A percentile compares a stretch with the other conserved stretches of the same genome.
These are phyloP conservation scores for Lipomyces kockii DNA, from an alignment of 805 yeast species.

Conservation along the genomic window DNA sequence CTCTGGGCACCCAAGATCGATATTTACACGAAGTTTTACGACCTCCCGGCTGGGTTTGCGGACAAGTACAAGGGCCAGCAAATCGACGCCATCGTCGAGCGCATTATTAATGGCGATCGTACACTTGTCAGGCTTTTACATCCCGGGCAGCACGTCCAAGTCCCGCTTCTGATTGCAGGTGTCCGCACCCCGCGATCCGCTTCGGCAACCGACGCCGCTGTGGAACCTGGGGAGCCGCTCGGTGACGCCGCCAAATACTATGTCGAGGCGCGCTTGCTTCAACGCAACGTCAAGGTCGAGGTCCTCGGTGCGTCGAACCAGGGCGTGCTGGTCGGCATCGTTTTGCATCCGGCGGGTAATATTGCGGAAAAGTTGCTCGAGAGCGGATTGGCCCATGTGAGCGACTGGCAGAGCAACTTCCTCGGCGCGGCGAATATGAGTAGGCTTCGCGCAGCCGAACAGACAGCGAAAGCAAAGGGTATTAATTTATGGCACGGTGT, in stretches of 20 bases:
- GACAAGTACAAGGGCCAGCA: constrained; percentile 50
- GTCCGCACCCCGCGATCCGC: constrained; percentile 68
- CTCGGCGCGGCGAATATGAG: constrained; percentile 71
- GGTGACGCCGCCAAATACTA: constrained; percentile 69
- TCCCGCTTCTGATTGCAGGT: constrained; percentile 74
- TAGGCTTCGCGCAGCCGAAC: constrained; percentile 66
- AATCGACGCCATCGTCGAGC: constrained; percentile 67
- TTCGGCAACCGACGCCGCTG: constrained; percentile 46
- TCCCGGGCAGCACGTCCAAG: constrained; percentile 58
- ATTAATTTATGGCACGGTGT: constrained; percentile 61
- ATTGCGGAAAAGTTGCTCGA: constrained; percentile 69
- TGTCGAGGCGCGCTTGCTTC: constrained; percentile 66
- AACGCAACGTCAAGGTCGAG: constrained; percentile 60
- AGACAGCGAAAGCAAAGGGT: constrained; percentile 59
- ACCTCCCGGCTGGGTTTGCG: constrained; percentile 46
- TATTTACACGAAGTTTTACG: constrained; percentile 27
- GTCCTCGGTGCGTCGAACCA: constrained; percentile 63
- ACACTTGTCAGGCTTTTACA: constrained; percentile 62
- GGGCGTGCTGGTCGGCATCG: constrained; percentile 57
- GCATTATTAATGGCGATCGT: constrained; percentile 78
- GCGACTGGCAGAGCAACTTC: constrained; percentile 76
- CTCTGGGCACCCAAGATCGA: constrained; percentile 52
- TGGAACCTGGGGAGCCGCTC: constrained; percentile 60
- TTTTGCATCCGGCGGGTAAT: constrained; percentile 77
- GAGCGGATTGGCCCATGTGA: constrained; percentile 72